Evolutionary conservation across 495 filamentous ascomycete genomes (phyloP).

Genomic region (Barbatosphaeria neglecta): DNA sequence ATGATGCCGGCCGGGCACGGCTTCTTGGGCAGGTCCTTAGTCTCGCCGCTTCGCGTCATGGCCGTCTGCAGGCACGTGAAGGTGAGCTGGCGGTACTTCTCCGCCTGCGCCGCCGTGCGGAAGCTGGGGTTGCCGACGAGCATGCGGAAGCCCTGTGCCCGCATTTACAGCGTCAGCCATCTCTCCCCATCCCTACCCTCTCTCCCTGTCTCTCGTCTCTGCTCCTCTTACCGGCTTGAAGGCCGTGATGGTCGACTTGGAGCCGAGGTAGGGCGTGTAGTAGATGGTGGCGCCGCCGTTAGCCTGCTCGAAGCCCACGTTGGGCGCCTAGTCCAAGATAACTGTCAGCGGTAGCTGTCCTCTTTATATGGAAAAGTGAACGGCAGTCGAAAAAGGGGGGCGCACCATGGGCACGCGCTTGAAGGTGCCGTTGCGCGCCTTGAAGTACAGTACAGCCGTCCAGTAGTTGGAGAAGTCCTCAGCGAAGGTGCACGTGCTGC

Average conservation of each 20-base stretch:
- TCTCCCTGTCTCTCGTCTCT: no score
- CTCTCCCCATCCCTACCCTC: no score
- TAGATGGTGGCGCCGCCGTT: slow-evolving; percentile 29
- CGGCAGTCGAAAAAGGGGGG: no score
- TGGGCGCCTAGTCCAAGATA: no score
- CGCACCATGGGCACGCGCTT: slow-evolving; percentile 25
- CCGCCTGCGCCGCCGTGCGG: slow-evolving; percentile 11
- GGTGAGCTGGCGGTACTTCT: slow-evolving; percentile 16
- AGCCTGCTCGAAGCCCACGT: slow-evolving; percentile 21
- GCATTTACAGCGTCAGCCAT: no score
- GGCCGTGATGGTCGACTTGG: slow-evolving; percentile 22
- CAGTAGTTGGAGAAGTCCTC: slow-evolving; percentile 29
- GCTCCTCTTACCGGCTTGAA: no score
- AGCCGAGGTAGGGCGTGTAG: slow-evolving; percentile 22
- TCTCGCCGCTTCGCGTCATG: slow-evolving; percentile 11
- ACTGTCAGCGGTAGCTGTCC: no score
- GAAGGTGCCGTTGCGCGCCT: slow-evolving; percentile 24
- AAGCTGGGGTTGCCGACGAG: slow-evolving; percentile 14
- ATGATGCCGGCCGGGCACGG: slow-evolving; percentile 22
- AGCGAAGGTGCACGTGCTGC: slow-evolving; percentile 20
- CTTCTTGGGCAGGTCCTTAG: slow-evolving; percentile 18
- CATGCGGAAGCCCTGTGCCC: slow-evolving; percentile 27
- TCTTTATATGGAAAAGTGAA: no score
- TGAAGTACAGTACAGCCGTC: slow-evolving; percentile 29
- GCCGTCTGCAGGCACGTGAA: slow-evolving; percentile 13